These are phyloP conservation scores for Pythium graminicola DNA, from an alignment of 352 stramenopile species.

Conservation along the genomic window DNA sequence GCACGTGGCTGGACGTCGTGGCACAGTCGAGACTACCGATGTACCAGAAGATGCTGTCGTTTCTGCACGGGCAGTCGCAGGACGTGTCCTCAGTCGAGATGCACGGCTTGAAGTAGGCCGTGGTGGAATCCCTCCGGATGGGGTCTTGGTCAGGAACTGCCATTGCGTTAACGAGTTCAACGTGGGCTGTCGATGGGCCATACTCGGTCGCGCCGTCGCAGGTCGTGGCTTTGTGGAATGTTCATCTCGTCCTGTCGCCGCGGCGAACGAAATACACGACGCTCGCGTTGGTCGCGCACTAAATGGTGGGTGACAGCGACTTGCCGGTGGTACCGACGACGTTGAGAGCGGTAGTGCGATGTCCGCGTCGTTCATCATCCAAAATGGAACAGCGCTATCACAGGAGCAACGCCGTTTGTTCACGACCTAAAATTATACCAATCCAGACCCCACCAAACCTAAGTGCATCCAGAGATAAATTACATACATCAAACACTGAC, in stretches of 20 bases:
- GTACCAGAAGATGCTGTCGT: neutral
- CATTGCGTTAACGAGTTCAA: constrained; percentile 16
- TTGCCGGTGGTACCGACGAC: neutral
- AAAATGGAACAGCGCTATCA: no score
- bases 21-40: neutral
- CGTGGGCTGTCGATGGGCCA: constrained; percentile 9
- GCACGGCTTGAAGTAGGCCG: neutral
- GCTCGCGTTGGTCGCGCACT: constrained; percentile 4
- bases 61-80: constrained; percentile 8
- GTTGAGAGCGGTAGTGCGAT: constrained; percentile 6
- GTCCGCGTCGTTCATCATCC: neutral
- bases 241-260: constrained; percentile 10
- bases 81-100: constrained; percentile 3
- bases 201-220: constrained; percentile 4
- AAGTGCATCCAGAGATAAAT: no score
- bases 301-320: constrained; percentile 10
- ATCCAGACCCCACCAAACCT: no score
- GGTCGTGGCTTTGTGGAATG: neutral
- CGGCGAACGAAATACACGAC: constrained; percentile 15
- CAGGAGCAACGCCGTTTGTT: no score
- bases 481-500: neutral
- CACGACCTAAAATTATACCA: no score
- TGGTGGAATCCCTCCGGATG: neutral
- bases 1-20: constrained; percentile 10
- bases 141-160: constrained; percentile 18